Evolutionary conservation across 768 basidiomycete genomes (phyloP).

Genomic region (Scleroderma citrinum): DNA sequence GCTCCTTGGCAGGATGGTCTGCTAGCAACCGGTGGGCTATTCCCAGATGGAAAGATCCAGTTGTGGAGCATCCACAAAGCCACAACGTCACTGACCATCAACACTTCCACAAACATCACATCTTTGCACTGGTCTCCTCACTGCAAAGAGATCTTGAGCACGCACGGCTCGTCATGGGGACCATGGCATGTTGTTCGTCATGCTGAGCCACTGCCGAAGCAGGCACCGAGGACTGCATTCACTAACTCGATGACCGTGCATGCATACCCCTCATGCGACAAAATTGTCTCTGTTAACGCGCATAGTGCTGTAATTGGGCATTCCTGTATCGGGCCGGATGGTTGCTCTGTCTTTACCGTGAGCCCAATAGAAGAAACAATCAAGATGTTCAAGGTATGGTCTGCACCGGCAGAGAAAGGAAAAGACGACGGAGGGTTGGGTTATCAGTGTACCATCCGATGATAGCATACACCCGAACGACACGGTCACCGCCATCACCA

Average conservation of each 20-base stretch:
- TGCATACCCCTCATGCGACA: slow-evolving; percentile 46
- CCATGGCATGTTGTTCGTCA: slow-evolving; percentile 15
- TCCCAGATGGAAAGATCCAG: slow-evolving; percentile 53
- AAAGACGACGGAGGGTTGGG: slow-evolving; percentile 18
- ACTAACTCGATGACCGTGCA: slow-evolving; percentile 45
- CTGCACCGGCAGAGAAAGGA: slow-evolving; percentile 12
- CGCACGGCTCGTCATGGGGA: slow-evolving; percentile 47
- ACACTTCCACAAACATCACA: slow-evolving; percentile 46
- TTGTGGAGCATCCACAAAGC: slow-evolving; percentile 41
- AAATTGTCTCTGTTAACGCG: slow-evolving; percentile 51
- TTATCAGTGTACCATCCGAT: slow-evolving; percentile 24
- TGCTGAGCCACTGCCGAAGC: slow-evolving; percentile 15
- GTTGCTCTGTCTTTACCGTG: slow-evolving; percentile 58
- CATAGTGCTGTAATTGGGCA: slow-evolving; percentile 51
- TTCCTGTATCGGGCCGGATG: slow-evolving; percentile 58
- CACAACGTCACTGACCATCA: slow-evolving; percentile 41
- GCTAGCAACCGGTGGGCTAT: slow-evolving; percentile 61
- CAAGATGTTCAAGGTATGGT: slow-evolving; percentile 72
- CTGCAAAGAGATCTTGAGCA: slow-evolving; percentile 80
- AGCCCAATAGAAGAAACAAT: slow-evolving; percentile 61
- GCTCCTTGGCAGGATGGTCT: slow-evolving; percentile 68
- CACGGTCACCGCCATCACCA: too few species aligned
- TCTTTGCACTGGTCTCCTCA: slow-evolving; percentile 68
- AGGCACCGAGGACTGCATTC: slow-evolving; percentile 20
- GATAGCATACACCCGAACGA: not conserved